Base-by-base conservation (phyloP, 345 rosid genomes). In the Boechera retrofracta region DNA sequence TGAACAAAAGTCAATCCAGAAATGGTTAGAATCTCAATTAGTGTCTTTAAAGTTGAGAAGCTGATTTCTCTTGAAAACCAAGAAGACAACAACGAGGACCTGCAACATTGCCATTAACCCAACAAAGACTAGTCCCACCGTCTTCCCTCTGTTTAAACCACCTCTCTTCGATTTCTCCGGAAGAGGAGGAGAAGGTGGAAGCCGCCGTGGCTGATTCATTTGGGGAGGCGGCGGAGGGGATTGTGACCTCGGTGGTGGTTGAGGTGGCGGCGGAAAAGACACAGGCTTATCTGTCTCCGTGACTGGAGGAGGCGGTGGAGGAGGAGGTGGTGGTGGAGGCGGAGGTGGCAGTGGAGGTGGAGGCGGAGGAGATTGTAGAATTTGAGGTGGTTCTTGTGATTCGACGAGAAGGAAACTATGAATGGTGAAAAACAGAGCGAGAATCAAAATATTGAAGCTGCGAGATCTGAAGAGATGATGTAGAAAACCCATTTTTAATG, bases 41-140 rank as follows among this genome's bases (percentile, higher is more conserved):
- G 80, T 63, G 76, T 67, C 69, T 82, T 66, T 83, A 74, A 79
- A 57, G 58, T 55, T 79, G 57, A 86, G 78, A 69, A 92, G 84
- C 76, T 89, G 91, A 45, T 78, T 82, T 73, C 95, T 90, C 73
- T 90, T 88, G 78, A 80, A 85, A 72, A 84, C 83, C 82, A 92
- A 85, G 82, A 88, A 89, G 67, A 82, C 88, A 58, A 75, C 86
- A 10, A 87, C 94, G 4, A 88, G 77, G 73, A 90, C 58, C 82
- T 94, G 97, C 77, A 90, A 74, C 65, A 90, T 60, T 38, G 80
- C 83, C 3, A 85, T 85, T 52, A 92, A n/a, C 44, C 93, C 97
- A 29, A 69, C 77, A 79, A 94, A 92, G 52, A 90, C 55, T 53
- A 94, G 49, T 44, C 98, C 98, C 70, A 94, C 77, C 71, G 81